Conservation (phyloP, 352 stramenopile genomes). For the Thalassiosira hispida region DNA sequence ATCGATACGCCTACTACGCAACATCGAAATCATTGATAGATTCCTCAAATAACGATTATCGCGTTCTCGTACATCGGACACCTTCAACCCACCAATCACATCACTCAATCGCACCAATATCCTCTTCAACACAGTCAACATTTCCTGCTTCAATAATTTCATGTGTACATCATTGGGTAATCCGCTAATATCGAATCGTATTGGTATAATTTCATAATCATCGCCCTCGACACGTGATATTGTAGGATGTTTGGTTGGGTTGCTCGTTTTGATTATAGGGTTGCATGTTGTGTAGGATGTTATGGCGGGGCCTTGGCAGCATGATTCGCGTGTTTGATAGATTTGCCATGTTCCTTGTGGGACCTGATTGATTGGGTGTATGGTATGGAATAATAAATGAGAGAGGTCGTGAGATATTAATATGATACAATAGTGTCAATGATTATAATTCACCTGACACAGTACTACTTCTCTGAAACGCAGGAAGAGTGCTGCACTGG, state of each 20-base stretch:
- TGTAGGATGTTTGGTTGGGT: slow-evolving; percentile 51
- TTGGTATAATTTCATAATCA: slow-evolving; percentile 38
- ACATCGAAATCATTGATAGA: slow-evolving; percentile 2
- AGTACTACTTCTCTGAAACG: too few relatives aligned
- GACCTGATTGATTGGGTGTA: too few relatives aligned
- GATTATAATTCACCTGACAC: too few relatives aligned
- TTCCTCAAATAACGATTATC: background rate
- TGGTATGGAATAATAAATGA: too few relatives aligned
- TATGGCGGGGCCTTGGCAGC: slow-evolving; percentile 36
- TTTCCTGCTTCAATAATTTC: background rate
- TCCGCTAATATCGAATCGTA: slow-evolving; percentile 23
- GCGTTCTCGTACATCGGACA: slow-evolving; percentile 19
- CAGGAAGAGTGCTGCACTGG: too few relatives aligned
- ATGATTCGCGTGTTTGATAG: slow-evolving; percentile 25
- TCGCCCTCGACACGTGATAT: slow-evolving; percentile 23
- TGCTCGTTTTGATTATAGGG: background rate
- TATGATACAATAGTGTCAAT: too few relatives aligned
- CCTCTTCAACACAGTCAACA: slow-evolving; percentile 3
- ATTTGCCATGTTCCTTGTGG: slow-evolving; percentile 36
- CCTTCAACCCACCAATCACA: slow-evolving; percentile 8
- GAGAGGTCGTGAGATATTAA: too few relatives aligned
- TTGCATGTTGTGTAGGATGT: slow-evolving; percentile 21
- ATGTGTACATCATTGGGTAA: slow-evolving; percentile 15
- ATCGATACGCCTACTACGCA: slow-evolving; percentile 6
- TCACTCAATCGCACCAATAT: slow-evolving; percentile 13